Evolutionary conservation across 2,329 filamentous ascomycete species (phyloP).

Genomic region (Neofusicoccum laricinum): DNA sequence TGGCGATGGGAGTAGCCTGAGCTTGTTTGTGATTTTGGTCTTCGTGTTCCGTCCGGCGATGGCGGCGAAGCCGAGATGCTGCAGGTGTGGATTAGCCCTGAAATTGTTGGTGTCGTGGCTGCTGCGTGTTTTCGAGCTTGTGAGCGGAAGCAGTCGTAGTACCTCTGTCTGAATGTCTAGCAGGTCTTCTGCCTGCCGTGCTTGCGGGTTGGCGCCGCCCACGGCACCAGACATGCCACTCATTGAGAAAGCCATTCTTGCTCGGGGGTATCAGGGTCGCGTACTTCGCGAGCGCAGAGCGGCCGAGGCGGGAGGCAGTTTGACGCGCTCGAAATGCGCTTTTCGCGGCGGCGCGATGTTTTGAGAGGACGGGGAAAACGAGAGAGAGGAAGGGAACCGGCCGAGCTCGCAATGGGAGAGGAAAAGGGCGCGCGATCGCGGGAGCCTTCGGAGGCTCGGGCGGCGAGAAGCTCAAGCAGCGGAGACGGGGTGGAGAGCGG

Average conservation of each 20-base stretch:
- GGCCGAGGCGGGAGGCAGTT: neutral
- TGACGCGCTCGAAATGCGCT: neutral
- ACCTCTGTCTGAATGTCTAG: slow-evolving; percentile 81
- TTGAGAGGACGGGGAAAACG: slow-evolving; percentile 3
- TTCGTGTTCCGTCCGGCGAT: neutral
- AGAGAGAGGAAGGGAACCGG: neutral
- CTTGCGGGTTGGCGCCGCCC: slow-evolving; percentile 37
- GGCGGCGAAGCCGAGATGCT: slow-evolving; percentile 71
- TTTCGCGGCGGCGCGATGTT: slow-evolving; percentile 10
- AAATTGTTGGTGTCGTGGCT: slow-evolving; percentile 12
- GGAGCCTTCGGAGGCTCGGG: slow-evolving; percentile 2
- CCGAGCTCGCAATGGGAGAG: neutral
- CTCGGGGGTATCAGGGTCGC: slow-evolving; percentile 13
- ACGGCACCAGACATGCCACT: slow-evolving; percentile 41
- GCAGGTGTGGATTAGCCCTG: slow-evolving; percentile 11
- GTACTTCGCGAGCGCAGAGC: neutral
- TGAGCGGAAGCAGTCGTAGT: slow-evolving; percentile 19
- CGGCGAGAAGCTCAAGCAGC: neutral
- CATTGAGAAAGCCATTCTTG: slow-evolving; percentile 64
- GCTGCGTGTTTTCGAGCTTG: neutral
- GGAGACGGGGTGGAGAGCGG: neutral
- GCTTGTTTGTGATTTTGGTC: slow-evolving; percentile 62
- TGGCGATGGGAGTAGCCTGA: slow-evolving; percentile 71
- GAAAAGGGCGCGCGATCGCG: neutral
- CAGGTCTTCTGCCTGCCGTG: slow-evolving; percentile 63